A percentile compares a stretch with the other conserved stretches of the same genome.
These are phyloP conservation scores for Fragaria iinumae DNA, from an alignment of 306 rosid genomes.

Conservation along the genomic window DNA sequence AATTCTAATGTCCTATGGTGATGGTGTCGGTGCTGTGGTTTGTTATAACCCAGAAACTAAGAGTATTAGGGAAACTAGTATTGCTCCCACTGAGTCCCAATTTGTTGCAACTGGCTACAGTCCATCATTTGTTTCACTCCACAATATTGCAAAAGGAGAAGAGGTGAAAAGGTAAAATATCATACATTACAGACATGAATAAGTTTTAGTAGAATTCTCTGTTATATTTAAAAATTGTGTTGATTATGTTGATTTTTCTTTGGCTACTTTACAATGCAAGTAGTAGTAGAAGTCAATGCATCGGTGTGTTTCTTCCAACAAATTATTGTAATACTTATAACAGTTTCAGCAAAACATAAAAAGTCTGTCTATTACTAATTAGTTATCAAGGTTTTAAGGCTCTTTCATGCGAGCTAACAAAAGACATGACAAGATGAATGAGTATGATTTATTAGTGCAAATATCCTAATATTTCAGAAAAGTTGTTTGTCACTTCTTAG, in stretches of 20 bases:
- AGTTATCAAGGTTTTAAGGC: too few species aligned
- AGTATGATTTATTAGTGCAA: too few species aligned
- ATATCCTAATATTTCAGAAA: too few species aligned
- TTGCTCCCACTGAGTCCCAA: neutral
- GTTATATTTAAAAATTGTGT: neutral
- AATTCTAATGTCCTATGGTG: neutral
- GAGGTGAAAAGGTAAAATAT: neutral
- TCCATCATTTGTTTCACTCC: constrained; percentile 18
- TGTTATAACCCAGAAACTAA: neutral
- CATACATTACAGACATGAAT: neutral
- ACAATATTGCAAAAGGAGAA: neutral
- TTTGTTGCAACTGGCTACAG: neutral
- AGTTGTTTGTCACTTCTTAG: too few species aligned
- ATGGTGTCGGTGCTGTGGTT: neutral
- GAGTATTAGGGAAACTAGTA: neutral
- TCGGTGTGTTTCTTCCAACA: neutral
- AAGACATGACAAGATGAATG: too few species aligned
- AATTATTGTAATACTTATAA: neutral
- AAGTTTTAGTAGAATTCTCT: neutral
- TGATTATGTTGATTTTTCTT: neutral
- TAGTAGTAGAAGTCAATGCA: neutral
- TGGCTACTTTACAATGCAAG: neutral
- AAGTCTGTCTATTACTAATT: too few species aligned
- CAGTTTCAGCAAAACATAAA: too few species aligned
- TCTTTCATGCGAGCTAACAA: too few species aligned